Conservation (phyloP, 2,329 filamentous ascomycete genomes). For the Aspergillus fumigatus region DNA sequence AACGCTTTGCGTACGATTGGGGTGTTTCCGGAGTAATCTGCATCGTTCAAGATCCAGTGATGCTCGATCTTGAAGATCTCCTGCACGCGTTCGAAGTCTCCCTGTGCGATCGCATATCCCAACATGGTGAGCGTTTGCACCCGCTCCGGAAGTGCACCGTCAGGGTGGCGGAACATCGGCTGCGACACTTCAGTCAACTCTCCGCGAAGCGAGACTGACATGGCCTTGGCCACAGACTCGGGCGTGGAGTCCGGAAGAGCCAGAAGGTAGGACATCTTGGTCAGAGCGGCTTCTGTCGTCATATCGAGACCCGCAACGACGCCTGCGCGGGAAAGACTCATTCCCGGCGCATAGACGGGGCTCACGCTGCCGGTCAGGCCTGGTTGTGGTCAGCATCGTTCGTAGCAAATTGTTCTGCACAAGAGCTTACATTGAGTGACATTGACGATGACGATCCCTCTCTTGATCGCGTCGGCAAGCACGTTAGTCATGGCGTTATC, state of each 20-base stretch:
- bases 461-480: slow-evolving; percentile 69
- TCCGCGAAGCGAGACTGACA: slow-evolving; percentile 72
- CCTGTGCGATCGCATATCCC: slow-evolving; percentile 73
- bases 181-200: slow-evolving; percentile 75
- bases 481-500: slow-evolving; percentile 76
- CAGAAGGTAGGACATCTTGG: slow-evolving; percentile 83
- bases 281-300: slow-evolving; percentile 84
- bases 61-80: slow-evolving; percentile 65
- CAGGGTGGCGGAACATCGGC: slow-evolving; percentile 72
- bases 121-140: slow-evolving; percentile 68
- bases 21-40: slow-evolving; percentile 80
- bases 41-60: slow-evolving; percentile 64
- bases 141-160: slow-evolving; percentile 53
- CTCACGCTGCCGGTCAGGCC: slow-evolving; percentile 65
- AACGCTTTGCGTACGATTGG: slow-evolving; percentile 34
- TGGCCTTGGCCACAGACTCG: slow-evolving; percentile 62
- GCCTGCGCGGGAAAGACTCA: slow-evolving; percentile 73
- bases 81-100: slow-evolving; percentile 61
- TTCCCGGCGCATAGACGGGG: slow-evolving; percentile 72
- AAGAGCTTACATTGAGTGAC: slow-evolving; percentile 74
- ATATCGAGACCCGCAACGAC: slow-evolving; percentile 87
- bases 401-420: slow-evolving; percentile 35
- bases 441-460: slow-evolving; percentile 83
- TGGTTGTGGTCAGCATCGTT: slow-evolving; percentile 22
- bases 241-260: slow-evolving; percentile 61